Base-by-base conservation (phyloP, 2,329 filamentous ascomycete genomes). In the Geosmithia putterillii region DNA sequence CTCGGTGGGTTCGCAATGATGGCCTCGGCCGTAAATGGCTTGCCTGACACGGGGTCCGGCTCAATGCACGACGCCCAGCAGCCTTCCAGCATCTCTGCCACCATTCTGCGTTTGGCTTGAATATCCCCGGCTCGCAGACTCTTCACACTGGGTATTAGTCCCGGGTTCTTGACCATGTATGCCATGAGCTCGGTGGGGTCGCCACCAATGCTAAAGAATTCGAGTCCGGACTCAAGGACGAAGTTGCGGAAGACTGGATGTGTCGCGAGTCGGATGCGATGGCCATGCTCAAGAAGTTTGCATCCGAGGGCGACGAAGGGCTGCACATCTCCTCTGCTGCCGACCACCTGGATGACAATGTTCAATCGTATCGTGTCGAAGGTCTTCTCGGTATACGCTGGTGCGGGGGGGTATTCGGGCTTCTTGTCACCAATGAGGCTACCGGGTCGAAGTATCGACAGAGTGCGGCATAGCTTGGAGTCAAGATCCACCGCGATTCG, bases 271-370 rank as follows among this genome's bases (percentile, higher is more conserved):
- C 78, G 81, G n/a, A 84, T 76, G 47, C 74, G 77, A 61, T 98
- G 92, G 1, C 92, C 92, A 51, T 96, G 90, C 1, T 81, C 83
- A 37, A 94, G 62, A 2, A 98, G 67, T 1, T 86, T 87, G 57
- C 95, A 95, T 65, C 90, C 95, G 1, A 98, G 70, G 1, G 92
- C 88, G 58, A 98, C 96, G 58, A 96, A 98, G 1, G 92, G 92
- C 59, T 98, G 92, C 3, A 98, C 90, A 57, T 98, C 92, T 20
- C 92, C 92, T 46, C 92, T 77, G 14, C 90, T 95, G 15, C 92
- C 92, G 48, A 98, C 41, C 23, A 46, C 37, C 35, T 46, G 45
- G 9, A 46, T 44, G 19, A 42, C 42, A 17, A 46, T 44, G 19
- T 46, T 46, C 10, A 44, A 38, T 19, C 18, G 19, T 32, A 37